phyloP scores from a whole-genome alignment of 202 grass and related monocot genomes.

The Panicum virgatum region DNA sequence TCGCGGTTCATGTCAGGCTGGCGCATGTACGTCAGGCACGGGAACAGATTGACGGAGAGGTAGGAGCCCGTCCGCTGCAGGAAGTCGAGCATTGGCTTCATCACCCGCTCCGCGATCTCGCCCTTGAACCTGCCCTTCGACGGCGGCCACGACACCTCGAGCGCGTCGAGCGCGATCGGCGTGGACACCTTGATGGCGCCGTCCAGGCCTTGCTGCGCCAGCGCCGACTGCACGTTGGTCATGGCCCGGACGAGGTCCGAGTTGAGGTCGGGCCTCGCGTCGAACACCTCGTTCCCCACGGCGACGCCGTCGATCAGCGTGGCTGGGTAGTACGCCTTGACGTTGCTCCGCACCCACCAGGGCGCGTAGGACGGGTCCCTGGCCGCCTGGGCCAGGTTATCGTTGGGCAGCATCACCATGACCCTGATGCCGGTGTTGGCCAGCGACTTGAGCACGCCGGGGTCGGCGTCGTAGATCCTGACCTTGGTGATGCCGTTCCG shows the following conservation, averaged over 20 bases:
- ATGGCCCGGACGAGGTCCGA: slow-evolving; percentile 15
- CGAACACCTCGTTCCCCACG: too few relatives aligned
- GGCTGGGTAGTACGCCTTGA: too few relatives aligned
- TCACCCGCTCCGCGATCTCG: slow-evolving; percentile 45
- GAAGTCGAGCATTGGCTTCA: slow-evolving; percentile 58
- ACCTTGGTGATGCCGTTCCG: too few relatives aligned
- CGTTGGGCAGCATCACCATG: too few relatives aligned
- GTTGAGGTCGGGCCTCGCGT: too few relatives aligned
- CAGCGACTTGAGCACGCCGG: too few relatives aligned
- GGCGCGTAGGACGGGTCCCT: too few relatives aligned
- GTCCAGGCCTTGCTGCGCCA: slow-evolving; percentile 34
- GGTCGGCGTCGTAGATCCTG: too few relatives aligned
- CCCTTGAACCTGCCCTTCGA: slow-evolving; percentile 43
- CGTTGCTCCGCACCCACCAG: too few relatives aligned
- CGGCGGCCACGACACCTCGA: slow-evolving; percentile 51
- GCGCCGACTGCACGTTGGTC: slow-evolving; percentile 51
- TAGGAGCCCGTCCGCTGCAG: slow-evolving; percentile 38
- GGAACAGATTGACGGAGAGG: slow-evolving; percentile 57
- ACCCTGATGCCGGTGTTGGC: too few relatives aligned
- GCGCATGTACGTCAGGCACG: slow-evolving; percentile 43
- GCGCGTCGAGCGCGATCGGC: slow-evolving; percentile 44
- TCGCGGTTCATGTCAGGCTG: slow-evolving; percentile 43
- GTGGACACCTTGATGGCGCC: slow-evolving; percentile 53
- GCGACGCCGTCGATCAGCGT: too few relatives aligned
- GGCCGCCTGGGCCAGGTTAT: too few relatives aligned